Conservation (phyloP, 441 rosid species). For the Isatis lusitanica region DNA sequence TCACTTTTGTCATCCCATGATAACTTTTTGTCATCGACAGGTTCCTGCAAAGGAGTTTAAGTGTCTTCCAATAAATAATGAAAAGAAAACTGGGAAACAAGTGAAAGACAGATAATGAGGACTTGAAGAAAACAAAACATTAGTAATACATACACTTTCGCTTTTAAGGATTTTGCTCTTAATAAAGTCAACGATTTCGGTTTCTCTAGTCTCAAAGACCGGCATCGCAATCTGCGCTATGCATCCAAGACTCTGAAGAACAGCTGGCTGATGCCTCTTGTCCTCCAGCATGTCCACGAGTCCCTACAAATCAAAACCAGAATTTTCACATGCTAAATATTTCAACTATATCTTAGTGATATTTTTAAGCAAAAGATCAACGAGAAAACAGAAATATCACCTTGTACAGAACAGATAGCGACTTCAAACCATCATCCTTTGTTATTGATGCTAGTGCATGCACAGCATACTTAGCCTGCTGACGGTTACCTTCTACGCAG, state of each 20-base stretch:
- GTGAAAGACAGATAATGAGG: constrained; percentile 8
- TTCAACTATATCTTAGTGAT: neutral
- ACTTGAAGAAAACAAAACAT: constrained; percentile 34
- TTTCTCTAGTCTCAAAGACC: constrained; percentile 96
- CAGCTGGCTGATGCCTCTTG: constrained; percentile 86
- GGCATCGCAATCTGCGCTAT: constrained; percentile 98
- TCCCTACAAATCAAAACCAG: constrained; percentile 60
- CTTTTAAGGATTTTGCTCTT: constrained; percentile 68
- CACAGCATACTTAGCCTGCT: constrained; percentile 98
- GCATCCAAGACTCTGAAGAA: constrained; percentile 96
- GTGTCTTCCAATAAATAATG: constrained; percentile 13
- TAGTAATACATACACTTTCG: constrained; percentile 55
- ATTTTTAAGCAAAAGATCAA: constrained; percentile 8
- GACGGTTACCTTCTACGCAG: constrained; percentile 95
- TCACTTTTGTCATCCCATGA: constrained; percentile 90
- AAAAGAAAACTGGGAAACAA: constrained; percentile 8
- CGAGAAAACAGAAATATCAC: constrained; percentile 40
- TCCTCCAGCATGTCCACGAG: constrained; percentile 95
- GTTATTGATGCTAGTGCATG: constrained; percentile 98
- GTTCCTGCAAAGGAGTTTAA: constrained; percentile 57
- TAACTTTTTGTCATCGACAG: constrained; percentile 47
- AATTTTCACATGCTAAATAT: constrained; percentile 28
- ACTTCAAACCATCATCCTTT: constrained; percentile 96
- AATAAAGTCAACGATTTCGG: constrained; percentile 80
- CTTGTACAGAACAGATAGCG: constrained; percentile 98